phyloP scores from a whole-genome alignment of 805 yeast genomes.

The Suhomyces faveliae region DNA sequence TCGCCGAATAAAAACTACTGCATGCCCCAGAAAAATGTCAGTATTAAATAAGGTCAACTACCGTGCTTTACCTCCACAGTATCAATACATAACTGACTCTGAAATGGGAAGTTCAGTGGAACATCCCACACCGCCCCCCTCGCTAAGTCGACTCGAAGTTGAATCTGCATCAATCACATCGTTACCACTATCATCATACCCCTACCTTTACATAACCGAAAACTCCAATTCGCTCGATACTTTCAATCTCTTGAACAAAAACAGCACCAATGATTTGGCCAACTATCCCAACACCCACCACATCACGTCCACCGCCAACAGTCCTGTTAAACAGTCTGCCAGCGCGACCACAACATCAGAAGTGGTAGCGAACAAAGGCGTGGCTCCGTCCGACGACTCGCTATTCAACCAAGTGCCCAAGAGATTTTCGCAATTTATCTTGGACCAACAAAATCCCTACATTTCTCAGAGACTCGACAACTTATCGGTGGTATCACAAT shows the following conservation, averaged over 20 bases:
- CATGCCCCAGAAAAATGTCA: neutral
- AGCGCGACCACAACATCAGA: constrained; percentile 2
- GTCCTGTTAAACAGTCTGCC: neutral
- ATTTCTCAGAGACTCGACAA: constrained; percentile 19
- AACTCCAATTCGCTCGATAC: constrained; percentile 26
- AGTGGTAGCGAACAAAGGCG: neutral
- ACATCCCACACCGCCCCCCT: constrained; percentile 1
- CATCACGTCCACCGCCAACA: neutral
- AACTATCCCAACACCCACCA: constrained; percentile 25
- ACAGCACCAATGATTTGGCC: constrained; percentile 9
- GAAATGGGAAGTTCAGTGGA: constrained; percentile 1
- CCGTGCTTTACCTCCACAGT: constrained; percentile 1
- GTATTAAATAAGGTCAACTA: neutral
- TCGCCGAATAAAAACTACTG: neutral
- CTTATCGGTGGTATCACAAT: constrained; percentile 15
- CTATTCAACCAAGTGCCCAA: constrained; percentile 37
- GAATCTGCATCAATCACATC: constrained; percentile 27
- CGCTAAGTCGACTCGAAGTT: constrained; percentile 17
- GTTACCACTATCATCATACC: constrained; percentile 29
- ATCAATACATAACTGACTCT: constrained; percentile 3
- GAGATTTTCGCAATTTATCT: constrained; percentile 39
- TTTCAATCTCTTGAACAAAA: constrained; percentile 18
- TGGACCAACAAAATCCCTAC: constrained; percentile 31
- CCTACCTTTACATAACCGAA: constrained; percentile 23
- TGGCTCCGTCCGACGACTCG: constrained; percentile 9